Percentiles rank a stretch among this genome's conserved stretches.
Evolutionary conservation across 179 eudicot genomes (phyloP).

Genomic region (Beta lomatogona): DNA sequence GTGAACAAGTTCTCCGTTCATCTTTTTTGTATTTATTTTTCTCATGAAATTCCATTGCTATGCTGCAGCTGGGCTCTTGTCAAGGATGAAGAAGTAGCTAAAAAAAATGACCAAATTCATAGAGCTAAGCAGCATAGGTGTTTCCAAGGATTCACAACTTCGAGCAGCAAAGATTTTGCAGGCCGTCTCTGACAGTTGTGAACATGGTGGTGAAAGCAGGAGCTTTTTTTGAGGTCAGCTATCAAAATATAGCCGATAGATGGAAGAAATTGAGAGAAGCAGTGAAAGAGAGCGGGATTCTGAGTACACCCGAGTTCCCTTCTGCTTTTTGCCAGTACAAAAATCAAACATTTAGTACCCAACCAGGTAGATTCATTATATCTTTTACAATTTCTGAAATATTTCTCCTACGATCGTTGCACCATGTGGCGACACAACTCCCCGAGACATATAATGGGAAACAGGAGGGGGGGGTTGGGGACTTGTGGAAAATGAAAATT

Average conservation of each 20-base stretch:
- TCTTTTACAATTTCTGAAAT: background rate
- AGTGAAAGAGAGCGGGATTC: slow-evolving; percentile 45
- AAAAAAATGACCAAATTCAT: slow-evolving; percentile 82
- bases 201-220: slow-evolving; percentile 21
- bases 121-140: slow-evolving; percentile 88
- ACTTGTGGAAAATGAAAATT: too few relatives aligned
- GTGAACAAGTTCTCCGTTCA: background rate
- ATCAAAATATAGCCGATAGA: slow-evolving; percentile 52
- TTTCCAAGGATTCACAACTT: slow-evolving; percentile 89
- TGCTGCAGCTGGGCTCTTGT: slow-evolving; percentile 92
- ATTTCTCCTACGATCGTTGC: too few relatives aligned
- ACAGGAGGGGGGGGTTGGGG: too few relatives aligned
- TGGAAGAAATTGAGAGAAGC: slow-evolving; percentile 76
- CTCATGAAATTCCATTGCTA: background rate
- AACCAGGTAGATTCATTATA: slow-evolving; percentile 60
- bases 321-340: slow-evolving; percentile 60
- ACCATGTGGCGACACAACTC: too few relatives aligned
- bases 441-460: too few relatives aligned
- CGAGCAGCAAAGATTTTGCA: slow-evolving; percentile 87
- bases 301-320: slow-evolving; percentile 70
- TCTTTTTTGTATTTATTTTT: background rate
- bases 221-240: slow-evolving; percentile 62
- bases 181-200: slow-evolving; percentile 63
- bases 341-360: slow-evolving; percentile 49
- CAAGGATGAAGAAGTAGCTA: slow-evolving; percentile 74